Evolutionary conservation across 495 filamentous ascomycete species (phyloP).

Genomic region (Amphirosellinia nigrospora): DNA sequence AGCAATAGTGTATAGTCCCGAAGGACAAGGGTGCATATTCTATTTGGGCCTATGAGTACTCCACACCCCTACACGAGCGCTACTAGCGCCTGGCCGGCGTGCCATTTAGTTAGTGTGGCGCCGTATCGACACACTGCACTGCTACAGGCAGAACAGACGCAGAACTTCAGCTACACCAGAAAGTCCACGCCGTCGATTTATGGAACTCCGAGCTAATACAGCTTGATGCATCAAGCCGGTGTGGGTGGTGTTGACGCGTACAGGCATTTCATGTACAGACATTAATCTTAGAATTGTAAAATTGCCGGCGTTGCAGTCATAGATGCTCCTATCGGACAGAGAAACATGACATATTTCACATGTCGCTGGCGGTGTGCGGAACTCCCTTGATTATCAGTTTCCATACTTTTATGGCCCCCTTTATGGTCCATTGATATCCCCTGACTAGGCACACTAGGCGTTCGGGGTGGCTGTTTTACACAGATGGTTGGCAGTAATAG

Average conservation of each 20-base stretch:
- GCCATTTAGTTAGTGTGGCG: conserved; percentile 10
- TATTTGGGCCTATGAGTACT: no score
- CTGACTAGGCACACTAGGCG: neutral
- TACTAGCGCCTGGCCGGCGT: conserved; percentile 6
- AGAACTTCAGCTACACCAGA: conserved; percentile 1
- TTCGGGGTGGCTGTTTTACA: neutral
- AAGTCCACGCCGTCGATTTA: conserved; percentile 7
- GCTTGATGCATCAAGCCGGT: neutral
- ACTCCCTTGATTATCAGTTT: conserved; percentile 24
- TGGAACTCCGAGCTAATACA: neutral
- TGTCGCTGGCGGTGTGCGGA: conserved; percentile 21
- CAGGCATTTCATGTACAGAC: conserved; percentile 2
- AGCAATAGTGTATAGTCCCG: no score
- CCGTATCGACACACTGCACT: neutral
- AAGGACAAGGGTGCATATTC: no score
- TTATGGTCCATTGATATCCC: conserved; percentile 4
- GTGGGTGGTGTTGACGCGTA: conserved; percentile 24
- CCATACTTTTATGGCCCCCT: conserved; percentile 6
- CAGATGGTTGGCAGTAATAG: neutral
- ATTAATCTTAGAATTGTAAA: conserved; percentile 25
- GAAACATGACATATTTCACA: neutral
- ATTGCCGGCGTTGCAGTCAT: conserved; percentile 17
- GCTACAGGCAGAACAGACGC: neutral
- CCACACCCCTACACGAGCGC: no score
- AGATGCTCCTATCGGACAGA: conserved; percentile 9